Percentiles rank a stretch among this genome's conserved stretches.
phyloP scores from a whole-genome alignment of 208 protist genomes.

The Leishmania braziliensis region DNA sequence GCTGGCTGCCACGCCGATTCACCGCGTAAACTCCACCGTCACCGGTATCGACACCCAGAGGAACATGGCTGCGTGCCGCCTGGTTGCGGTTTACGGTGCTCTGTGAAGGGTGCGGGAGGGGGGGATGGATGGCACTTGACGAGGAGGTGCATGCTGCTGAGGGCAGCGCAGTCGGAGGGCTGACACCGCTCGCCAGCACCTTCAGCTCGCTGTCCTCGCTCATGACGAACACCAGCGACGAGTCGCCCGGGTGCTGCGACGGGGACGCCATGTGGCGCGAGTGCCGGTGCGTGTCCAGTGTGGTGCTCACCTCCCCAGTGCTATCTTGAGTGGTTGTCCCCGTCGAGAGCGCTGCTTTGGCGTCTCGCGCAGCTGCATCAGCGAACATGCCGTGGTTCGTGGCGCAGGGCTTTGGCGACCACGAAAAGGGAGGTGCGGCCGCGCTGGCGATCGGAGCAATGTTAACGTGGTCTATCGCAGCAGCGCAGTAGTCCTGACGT shows the following conservation, averaged over 20 bases:
- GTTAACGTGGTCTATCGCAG: neutral
- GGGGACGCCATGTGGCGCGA: constrained; percentile 7
- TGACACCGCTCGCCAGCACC: constrained; percentile 29
- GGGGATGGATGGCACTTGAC: neutral
- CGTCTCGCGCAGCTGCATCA: neutral
- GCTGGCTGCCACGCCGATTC: neutral
- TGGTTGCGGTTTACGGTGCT: neutral
- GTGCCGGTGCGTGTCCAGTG: constrained; percentile 3
- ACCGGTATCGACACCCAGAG: neutral
- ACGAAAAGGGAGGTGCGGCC: neutral
- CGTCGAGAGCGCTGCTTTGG: neutral
- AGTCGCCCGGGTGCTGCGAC: constrained; percentile 17
- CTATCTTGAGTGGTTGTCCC: neutral
- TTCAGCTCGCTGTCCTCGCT: constrained; percentile 48
- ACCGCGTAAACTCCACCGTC: constrained; percentile 5
- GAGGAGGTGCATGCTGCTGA: neutral
- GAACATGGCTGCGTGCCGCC: neutral
- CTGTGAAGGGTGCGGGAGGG: neutral
- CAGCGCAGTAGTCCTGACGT: constrained; percentile 1
- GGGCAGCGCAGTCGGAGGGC: neutral
- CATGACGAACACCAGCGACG: constrained; percentile 34
- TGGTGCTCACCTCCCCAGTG: neutral
- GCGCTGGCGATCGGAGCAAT: neutral
- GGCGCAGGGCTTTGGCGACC: constrained; percentile 5
- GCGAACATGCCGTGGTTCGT: neutral